Percentiles rank a stretch among this genome's conserved stretches.
Evolutionary conservation across 441 rosid genomes (phyloP).

Genomic region (Populus tomentosa): DNA sequence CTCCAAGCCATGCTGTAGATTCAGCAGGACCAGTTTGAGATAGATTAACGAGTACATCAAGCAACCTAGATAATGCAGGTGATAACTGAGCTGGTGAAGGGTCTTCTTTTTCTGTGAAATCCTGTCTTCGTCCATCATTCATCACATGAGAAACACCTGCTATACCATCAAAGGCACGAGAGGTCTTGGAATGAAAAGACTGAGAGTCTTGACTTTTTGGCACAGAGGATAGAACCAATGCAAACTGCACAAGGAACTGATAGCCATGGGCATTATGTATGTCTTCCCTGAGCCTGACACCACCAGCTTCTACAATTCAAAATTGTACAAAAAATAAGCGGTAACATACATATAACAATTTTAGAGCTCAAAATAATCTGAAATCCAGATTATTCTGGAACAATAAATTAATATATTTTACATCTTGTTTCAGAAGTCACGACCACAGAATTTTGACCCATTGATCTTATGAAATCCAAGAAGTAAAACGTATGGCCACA

Average conservation of each 20-base stretch:
- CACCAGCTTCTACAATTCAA: conserved; percentile 85
- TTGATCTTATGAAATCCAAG: conserved; percentile 5
- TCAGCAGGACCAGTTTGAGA: conserved; percentile 83
- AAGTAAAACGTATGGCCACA: conserved; percentile 18
- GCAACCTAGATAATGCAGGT: conserved; percentile 90
- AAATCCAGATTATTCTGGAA: conserved; percentile 1
- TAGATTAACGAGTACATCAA: conserved; percentile 93
- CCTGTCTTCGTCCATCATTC: conserved; percentile 26
- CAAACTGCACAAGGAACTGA: conserved; percentile 99
- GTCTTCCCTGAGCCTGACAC: conserved; percentile 95
- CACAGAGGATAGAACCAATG: conserved; percentile 70
- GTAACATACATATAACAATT: conserved; percentile 10
- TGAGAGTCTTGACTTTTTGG: conserved; percentile 44
- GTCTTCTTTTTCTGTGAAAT: conserved; percentile 42
- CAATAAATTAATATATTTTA: background rate
- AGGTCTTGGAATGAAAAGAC: conserved; percentile 34
- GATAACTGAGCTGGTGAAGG: conserved; percentile 49
- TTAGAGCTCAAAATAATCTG: background rate
- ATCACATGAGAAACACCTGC: conserved; percentile 35
- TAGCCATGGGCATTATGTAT: conserved; percentile 99
- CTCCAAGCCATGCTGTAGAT: conserved; percentile 19
- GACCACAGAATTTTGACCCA: conserved; percentile 1
- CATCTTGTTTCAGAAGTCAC: conserved; percentile 4
- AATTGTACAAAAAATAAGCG: conserved; percentile 35
- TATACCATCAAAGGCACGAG: conserved; percentile 27